Conservation (phyloP, 202 grass and related monocot species). For the Schoenoplectus triqueter region DNA sequence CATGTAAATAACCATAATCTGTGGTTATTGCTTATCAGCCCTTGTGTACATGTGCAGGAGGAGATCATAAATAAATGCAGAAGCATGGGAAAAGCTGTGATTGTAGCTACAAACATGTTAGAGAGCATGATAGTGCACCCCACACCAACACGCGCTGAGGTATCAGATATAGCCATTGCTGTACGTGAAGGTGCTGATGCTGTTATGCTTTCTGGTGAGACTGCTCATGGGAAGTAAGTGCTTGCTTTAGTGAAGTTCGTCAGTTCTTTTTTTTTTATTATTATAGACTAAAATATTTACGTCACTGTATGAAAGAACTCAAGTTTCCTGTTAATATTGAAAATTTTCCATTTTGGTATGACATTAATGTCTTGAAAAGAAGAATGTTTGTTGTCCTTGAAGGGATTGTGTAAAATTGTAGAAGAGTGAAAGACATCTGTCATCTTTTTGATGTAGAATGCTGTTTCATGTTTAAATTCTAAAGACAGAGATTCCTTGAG, state of each 20-base stretch:
- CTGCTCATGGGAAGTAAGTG: constrained; percentile 95
- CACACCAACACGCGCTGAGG: constrained; percentile 93
- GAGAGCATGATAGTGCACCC: constrained; percentile 99
- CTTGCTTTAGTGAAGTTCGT: constrained; percentile 17
- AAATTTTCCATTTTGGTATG: neutral
- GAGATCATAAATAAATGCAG: constrained; percentile 98
- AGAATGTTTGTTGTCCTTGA: neutral
- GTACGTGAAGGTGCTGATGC: constrained; percentile 97
- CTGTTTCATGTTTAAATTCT: neutral
- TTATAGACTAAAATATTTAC: neutral
- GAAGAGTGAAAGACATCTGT: neutral
- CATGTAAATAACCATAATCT: neutral
- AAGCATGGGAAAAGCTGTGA: constrained; percentile 98
- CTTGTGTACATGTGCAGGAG: constrained; percentile 58
- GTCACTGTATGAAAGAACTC: neutral
- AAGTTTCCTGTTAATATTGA: neutral
- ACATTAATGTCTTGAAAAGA: constrained; percentile 13
- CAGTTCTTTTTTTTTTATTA: constrained; percentile 1
- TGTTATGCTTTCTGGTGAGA: constrained; percentile 99
- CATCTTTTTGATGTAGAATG: neutral
- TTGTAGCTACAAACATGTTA: constrained; percentile 99
- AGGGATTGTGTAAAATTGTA: neutral
- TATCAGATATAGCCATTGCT: constrained; percentile 98
- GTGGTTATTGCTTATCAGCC: neutral
- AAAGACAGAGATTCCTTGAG: neutral